These are phyloP conservation scores for Paraurostyla sp. DNA, from an alignment of 73 alveolate genomes.

Conservation along the genomic window DNA sequence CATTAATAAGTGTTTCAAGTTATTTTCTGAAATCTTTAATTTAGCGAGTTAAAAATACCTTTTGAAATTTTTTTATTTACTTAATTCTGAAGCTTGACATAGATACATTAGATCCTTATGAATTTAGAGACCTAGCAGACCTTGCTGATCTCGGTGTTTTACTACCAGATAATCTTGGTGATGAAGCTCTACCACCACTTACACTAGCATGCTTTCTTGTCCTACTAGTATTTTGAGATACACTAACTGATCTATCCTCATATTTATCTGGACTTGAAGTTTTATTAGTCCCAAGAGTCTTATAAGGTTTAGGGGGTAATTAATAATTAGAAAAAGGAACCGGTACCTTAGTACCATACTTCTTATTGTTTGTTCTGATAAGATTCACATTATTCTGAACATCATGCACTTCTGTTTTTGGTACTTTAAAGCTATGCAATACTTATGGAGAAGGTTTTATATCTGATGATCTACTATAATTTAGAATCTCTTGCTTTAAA, in stretches of 20 bases:
- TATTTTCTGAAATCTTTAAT: conserved; percentile 16
- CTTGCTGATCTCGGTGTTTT: not conserved
- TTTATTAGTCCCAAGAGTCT: too few relatives aligned
- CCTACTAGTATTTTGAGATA: not conserved
- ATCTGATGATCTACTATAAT: not conserved
- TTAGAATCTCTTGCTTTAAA: not conserved
- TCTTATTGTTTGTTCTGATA: conserved; percentile 1
- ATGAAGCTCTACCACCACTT: too few relatives aligned
- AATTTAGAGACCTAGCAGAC: not conserved
- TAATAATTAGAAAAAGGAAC: conserved; percentile 33
- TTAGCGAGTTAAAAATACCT: not conserved
- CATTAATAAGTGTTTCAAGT: not conserved
- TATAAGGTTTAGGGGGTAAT: conserved; percentile 36
- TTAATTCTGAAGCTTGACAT: conserved; percentile 6
- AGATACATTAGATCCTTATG: not conserved
- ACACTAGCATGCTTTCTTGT: too few relatives aligned
- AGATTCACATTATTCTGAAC: conserved; percentile 15
- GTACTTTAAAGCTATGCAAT: conserved; percentile 20
- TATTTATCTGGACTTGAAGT: too few relatives aligned
- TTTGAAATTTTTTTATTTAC: not conserved
- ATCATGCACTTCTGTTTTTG: conserved; percentile 10
- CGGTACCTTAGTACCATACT: not conserved
- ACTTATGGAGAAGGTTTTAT: conserved; percentile 42
- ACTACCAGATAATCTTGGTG: too few relatives aligned
- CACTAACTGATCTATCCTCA: not conserved